These are phyloP conservation scores for Setaria italica DNA, from an alignment of 202 grass and related monocot species.

Conservation along the genomic window DNA sequence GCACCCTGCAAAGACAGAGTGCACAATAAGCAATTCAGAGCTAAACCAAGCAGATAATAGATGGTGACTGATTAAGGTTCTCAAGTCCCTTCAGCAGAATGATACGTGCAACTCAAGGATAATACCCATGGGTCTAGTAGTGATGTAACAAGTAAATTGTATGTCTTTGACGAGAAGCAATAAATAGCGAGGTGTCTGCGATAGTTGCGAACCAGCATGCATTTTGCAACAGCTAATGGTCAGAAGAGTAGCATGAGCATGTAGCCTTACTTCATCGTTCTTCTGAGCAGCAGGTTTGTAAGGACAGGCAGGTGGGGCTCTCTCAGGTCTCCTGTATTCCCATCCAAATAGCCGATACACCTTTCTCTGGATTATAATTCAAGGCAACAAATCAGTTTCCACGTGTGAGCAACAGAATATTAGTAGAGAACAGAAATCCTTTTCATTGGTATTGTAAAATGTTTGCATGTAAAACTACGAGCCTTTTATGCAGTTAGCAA, in stretches of 20 bases:
- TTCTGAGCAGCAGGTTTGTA: conserved; percentile 74
- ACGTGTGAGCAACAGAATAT: neutral
- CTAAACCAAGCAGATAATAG: neutral
- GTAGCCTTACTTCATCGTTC: conserved; percentile 55
- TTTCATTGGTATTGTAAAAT: neutral
- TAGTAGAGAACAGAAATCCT: neutral
- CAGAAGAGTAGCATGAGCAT: neutral
- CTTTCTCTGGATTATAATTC: conserved; percentile 59
- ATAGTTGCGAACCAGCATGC: neutral
- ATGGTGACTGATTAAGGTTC: too few relatives aligned
- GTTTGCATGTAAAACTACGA: neutral
- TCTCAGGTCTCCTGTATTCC: conserved; percentile 87
- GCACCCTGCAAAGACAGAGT: conserved; percentile 45
- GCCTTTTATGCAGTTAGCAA: neutral
- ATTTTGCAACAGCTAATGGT: neutral
- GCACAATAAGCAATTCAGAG: neutral
- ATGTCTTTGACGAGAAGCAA: neutral
- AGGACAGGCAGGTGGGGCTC: conserved; percentile 85
- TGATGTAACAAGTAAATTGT: neutral
- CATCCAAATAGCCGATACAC: conserved; percentile 88
- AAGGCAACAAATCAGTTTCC: neutral
- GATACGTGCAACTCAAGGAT: neutral
- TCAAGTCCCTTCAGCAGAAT: neutral
- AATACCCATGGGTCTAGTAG: neutral
- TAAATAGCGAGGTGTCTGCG: neutral